Evolutionary conservation across 2,329 filamentous ascomycete species (phyloP), one percentile per base, ranked within the genome.

Genomic region (Monilinia fructigena): DNA sequence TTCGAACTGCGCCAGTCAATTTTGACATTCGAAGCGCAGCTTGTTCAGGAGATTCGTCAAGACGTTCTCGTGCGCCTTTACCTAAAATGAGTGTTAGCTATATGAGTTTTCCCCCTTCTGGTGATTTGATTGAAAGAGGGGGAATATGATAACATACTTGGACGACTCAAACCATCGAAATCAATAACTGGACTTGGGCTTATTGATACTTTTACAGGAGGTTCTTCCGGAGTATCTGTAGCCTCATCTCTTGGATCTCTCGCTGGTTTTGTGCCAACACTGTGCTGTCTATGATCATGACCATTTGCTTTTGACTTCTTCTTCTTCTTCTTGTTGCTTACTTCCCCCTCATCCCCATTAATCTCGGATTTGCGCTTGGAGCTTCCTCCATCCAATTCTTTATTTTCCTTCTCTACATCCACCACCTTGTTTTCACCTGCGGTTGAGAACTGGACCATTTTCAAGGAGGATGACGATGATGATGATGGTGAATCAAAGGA

Each of bases 1-100:
- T 89, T 59, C 85, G 80, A 35, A 90, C 85, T 48, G 88, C 88
- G 55, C 80, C 85, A 68, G 82, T 81, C 77, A 90, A 83, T 74
- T 83, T 85, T 20, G 83, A 79, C 48, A 89, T 76, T 55, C 87
- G 82, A 68, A 77, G 76, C 16, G 78, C 81, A 40, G 81, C 81
- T 70, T 84, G 79, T 68, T 82, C 83, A 1, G 80, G 77, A 18
- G 77, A 82, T 72, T 89, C 86, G 59, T 88, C 85, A 7, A 85
- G 79, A 45, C 87, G 81, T 70, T 84, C 83, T 55, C 88, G 83
- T 1, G 89, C 92, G 66, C 90, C 89, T 45, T 79, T 78, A 72
- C 85, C 86, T 88, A 14, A 0, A 20, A 61, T 31, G 4, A 3
- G 35, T 35, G 38, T 66, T 50, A 60, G 53, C 8, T 28, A 26